Evolutionary conservation across 208 protist genomes (phyloP).

Genomic region (Trypanosoma melophagium): DNA sequence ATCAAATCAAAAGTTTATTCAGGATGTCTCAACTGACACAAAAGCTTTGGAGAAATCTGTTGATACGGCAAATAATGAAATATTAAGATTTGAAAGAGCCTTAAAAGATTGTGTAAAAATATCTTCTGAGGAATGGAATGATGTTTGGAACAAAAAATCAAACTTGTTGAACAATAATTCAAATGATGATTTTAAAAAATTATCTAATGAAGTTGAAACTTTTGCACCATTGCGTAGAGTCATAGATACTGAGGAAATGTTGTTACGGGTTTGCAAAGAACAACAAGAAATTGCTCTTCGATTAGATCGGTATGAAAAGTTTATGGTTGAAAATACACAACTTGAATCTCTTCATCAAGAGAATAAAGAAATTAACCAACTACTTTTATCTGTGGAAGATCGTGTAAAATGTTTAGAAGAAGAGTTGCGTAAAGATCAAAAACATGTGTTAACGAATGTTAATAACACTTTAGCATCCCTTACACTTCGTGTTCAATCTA

Average conservation of each 20-base stretch:
- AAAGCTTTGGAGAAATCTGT: conserved; percentile 3
- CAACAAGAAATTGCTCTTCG: neutral
- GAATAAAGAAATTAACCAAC: neutral
- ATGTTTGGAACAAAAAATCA: neutral
- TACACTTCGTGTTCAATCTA: conserved; percentile 5
- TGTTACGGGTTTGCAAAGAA: neutral
- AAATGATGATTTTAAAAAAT: neutral
- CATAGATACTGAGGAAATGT: neutral
- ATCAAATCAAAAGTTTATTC: conserved; percentile 1
- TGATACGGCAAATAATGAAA: neutral
- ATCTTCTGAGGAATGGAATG: conserved; percentile 10
- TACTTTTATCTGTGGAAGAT: neutral
- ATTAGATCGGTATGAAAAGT: neutral
- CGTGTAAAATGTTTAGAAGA: conserved; percentile 15
- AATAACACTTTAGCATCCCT: conserved; percentile 1
- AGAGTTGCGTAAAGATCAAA: neutral
- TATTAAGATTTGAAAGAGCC: neutral
- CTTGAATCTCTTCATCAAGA: neutral
- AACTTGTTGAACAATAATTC: neutral
- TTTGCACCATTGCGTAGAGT: neutral
- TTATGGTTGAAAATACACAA: neutral
- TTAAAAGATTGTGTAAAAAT: conserved; percentile 10
- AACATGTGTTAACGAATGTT: neutral
- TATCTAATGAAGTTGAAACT: neutral
- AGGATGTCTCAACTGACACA: neutral